A percentile compares a stretch with the other conserved stretches of the same genome.
Evolutionary conservation across 169 alveolate species (phyloP).

Genomic region (Plasmodium gaboni): DNA sequence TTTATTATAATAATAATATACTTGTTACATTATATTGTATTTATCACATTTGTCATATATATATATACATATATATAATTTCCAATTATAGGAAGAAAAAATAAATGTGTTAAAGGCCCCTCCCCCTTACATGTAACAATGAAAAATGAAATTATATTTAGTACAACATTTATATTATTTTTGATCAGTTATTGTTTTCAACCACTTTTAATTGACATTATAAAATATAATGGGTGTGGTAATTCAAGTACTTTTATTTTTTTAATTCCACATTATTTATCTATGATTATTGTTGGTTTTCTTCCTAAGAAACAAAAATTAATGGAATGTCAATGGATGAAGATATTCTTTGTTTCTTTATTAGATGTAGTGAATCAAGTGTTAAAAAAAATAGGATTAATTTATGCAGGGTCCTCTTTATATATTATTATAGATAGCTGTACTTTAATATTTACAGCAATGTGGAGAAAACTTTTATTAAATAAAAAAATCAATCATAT

Average conservation of each 20-base stretch:
- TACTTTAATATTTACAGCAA: constrained; percentile 81
- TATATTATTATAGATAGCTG: constrained; percentile 81
- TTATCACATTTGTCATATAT: too few species aligned
- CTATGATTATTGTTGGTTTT: constrained; percentile 81
- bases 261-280: constrained; percentile 81
- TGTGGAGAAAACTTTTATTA: constrained; percentile 78
- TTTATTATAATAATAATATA: too few species aligned
- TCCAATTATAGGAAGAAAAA: not conserved
- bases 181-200: constrained; percentile 55
- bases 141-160: constrained; percentile 46
- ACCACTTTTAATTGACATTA: constrained; percentile 39
- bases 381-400: constrained; percentile 80
- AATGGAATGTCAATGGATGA: constrained; percentile 81
- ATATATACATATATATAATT: too few species aligned
- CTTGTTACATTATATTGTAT: too few species aligned
- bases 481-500: constrained; percentile 38
- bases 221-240: constrained; percentile 66
- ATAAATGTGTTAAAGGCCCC: not conserved
- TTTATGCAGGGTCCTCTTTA: constrained; percentile 82
- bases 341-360: constrained; percentile 75
- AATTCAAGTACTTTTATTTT: constrained; percentile 81
- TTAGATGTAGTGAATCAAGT: constrained; percentile 80
- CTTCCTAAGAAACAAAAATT: constrained; percentile 76
- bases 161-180: constrained; percentile 43
- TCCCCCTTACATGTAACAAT: not conserved